These are phyloP conservation scores for Sclerotinia sclerotiorum DNA, from an alignment of 2,329 filamentous ascomycete genomes.

Conservation along the genomic window DNA sequence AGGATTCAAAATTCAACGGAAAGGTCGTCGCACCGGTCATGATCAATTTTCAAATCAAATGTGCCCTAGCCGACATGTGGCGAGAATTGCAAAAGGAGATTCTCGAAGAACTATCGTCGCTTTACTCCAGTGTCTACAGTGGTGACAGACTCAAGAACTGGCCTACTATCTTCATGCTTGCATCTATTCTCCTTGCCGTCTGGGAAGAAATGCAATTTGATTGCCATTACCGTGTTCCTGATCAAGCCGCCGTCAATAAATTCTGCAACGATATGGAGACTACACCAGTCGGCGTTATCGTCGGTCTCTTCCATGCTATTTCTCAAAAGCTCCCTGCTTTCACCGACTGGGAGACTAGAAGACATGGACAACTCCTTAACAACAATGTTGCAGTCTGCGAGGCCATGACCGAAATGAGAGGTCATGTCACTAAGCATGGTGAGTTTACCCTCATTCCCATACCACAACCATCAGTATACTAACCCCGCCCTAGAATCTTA, in stretches of 20 bases:
- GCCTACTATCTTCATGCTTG: slow-evolving; percentile 98
- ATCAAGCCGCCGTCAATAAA: slow-evolving; percentile 80
- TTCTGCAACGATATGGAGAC: slow-evolving; percentile 98
- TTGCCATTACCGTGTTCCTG: slow-evolving; percentile 90
- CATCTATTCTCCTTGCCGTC: slow-evolving; percentile 85
- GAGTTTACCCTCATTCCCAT: slow-evolving; percentile 43
- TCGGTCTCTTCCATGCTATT: slow-evolving; percentile 95
- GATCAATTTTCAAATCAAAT: slow-evolving; percentile 99
- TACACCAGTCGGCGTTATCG: slow-evolving; percentile 91
- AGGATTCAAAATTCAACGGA: slow-evolving; percentile 82
- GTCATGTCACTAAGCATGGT: slow-evolving; percentile 94
- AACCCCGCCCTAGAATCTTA: slow-evolving; percentile 70
- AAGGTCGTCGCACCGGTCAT: slow-evolving; percentile 93
- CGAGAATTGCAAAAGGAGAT: slow-evolving; percentile 95
- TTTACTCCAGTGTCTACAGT: slow-evolving; percentile 98
- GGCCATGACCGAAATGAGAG: slow-evolving; percentile 91
- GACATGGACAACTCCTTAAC: slow-evolving; percentile 86
- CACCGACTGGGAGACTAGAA: slow-evolving; percentile 88
- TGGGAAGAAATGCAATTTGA: slow-evolving; percentile 99
- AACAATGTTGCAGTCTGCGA: slow-evolving; percentile 92
- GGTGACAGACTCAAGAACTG: slow-evolving; percentile 98
- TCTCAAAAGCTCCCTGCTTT: slow-evolving; percentile 93
- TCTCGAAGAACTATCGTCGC: slow-evolving; percentile 82
- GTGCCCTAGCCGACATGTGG: slow-evolving; percentile 96
- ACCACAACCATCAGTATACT: slow-evolving; percentile 41